Conservation (phyloP, 495 filamentous ascomycete species). For the Aspergillus homomorphus region DNA sequence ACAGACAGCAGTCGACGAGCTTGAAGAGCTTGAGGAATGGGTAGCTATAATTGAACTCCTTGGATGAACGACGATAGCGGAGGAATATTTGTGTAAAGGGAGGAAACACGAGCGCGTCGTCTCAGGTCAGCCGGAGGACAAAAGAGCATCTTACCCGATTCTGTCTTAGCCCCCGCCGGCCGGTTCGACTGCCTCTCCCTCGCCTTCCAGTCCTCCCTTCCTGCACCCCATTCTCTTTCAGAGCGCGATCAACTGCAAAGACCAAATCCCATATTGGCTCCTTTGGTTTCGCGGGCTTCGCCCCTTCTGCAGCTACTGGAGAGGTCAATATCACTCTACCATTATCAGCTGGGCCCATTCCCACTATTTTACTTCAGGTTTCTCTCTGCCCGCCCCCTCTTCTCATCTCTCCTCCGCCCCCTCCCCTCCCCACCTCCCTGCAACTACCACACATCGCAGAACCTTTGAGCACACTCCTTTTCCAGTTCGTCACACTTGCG, state of each 20-base stretch:
- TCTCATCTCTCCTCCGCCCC: background rate
- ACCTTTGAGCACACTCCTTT: too few relatives aligned
- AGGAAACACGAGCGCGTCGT: background rate
- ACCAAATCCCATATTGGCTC: background rate
- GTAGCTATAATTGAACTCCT: background rate
- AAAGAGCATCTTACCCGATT: background rate
- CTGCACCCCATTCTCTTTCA: background rate
- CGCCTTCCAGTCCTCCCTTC: slow-evolving; percentile 18
- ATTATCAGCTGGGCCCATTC: background rate
- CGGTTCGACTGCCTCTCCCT: background rate
- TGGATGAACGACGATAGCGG: background rate
- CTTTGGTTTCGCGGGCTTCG: background rate
- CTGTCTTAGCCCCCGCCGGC: background rate
- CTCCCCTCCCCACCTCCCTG: background rate
- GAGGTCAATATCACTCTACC: background rate
- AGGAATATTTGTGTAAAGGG: background rate
- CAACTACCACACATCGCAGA: too few relatives aligned
- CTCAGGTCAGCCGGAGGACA: background rate
- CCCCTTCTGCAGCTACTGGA: background rate
- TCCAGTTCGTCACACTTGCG: too few relatives aligned
- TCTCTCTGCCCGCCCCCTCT: background rate
- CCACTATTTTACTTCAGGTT: background rate
- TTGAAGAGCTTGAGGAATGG: background rate
- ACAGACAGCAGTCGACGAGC: background rate
- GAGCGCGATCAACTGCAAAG: background rate